phyloP scores from a whole-genome alignment of 768 basidiomycete species.

The Suillus hirtellus region DNA sequence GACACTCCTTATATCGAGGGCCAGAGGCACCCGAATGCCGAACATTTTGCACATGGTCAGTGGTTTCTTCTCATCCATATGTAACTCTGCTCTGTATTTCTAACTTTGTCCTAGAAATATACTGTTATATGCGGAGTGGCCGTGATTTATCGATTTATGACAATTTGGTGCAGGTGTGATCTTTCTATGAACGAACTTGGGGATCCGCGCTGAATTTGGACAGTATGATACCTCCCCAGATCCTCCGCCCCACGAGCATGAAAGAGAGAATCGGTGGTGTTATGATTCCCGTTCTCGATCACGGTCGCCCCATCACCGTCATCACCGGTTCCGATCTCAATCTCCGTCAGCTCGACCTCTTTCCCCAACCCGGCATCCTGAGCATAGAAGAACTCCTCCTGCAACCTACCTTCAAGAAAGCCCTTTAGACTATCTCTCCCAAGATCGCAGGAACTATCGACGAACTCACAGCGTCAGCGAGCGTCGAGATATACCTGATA shows the following conservation, averaged over 20 bases:
- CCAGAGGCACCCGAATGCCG: constrained; percentile 66
- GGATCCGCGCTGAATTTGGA: constrained; percentile 14
- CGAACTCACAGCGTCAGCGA: constrained; percentile 6
- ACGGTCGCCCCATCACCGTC: constrained; percentile 23
- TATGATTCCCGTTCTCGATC: constrained; percentile 27
- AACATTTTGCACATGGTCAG: constrained; percentile 93
- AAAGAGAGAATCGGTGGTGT: constrained; percentile 32
- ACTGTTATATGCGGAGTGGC: constrained; percentile 84
- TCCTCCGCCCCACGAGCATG: constrained; percentile 34
- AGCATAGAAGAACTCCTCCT: constrained; percentile 12
- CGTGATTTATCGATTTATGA: constrained; percentile 85
- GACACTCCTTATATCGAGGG: constrained; percentile 59
- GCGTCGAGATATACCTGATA: constrained; percentile 6
- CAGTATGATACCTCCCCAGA: constrained; percentile 62
- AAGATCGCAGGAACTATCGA: constrained; percentile 8
- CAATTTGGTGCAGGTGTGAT: constrained; percentile 68
- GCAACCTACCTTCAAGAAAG: constrained; percentile 6
- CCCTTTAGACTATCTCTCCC: constrained; percentile 13
- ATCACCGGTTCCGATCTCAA: constrained; percentile 25
- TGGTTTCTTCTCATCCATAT: constrained; percentile 11
- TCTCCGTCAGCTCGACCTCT: constrained; percentile 17
- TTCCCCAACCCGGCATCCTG: not conserved
- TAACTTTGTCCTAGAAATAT: constrained; percentile 63
- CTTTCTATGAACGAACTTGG: constrained; percentile 1
- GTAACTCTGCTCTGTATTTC: constrained; percentile 4